Evolutionary conservation across 371 early-diverging fungal species (phyloP).

Genomic region (Entomophthora muscae): DNA sequence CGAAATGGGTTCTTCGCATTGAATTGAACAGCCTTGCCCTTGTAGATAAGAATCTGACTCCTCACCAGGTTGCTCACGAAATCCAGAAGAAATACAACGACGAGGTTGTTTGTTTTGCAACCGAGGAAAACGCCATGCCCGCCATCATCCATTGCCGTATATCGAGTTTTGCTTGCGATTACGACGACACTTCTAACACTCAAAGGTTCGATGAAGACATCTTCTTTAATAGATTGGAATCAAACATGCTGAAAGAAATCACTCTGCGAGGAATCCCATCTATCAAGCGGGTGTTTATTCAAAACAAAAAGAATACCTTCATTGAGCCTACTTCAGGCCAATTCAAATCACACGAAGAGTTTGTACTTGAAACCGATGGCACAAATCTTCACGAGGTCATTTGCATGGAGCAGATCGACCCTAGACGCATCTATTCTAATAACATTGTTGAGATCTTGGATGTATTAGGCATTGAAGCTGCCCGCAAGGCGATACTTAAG

Average conservation of each 20-base stretch:
- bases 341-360: conserved; percentile 49
- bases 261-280: conserved; percentile 80
- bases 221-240: conserved; percentile 70
- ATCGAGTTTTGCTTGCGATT: too few species aligned
- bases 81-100: conserved; percentile 61
- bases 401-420: conserved; percentile 66
- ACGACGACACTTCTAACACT: conserved; percentile 25
- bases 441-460: conserved; percentile 81
- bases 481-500: conserved; percentile 75
- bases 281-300: conserved; percentile 86
- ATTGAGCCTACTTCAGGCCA: conserved; percentile 32
- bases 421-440: conserved; percentile 74
- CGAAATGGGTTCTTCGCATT: conserved; percentile 93
- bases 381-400: conserved; percentile 82
- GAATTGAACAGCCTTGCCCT: conserved; percentile 74
- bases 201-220: conserved; percentile 67
- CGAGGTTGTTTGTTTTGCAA: conserved; percentile 20
- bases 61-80: conserved; percentile 48
- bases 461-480: conserved; percentile 97
- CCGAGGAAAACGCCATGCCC: conserved; percentile 88
- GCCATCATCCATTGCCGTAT: conserved; percentile 85
- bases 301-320: conserved; percentile 44
- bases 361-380: conserved; percentile 95
- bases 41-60: conserved; percentile 79
- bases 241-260: conserved; percentile 68